Base-by-base conservation (phyloP, 2,329 filamentous ascomycete species). In the Colletotrichum truncatum region DNA sequence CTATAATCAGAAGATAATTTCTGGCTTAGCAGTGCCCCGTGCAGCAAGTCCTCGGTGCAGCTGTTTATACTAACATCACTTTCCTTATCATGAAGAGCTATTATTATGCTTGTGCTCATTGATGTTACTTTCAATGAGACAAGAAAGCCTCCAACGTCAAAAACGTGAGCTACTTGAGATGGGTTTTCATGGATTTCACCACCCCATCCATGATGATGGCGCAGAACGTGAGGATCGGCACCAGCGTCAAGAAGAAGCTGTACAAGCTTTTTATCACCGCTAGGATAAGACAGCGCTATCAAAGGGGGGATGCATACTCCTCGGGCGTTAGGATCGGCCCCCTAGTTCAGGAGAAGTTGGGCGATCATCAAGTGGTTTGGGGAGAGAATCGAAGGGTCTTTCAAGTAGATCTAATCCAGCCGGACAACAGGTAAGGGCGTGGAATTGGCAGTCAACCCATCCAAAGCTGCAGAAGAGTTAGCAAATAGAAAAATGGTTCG, bases 351-450 rank as follows among this genome's bases (percentile, higher is more conserved):
- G 38, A 28, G 21, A 43, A 43, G 39, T 21, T 43, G 12, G 21
- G 39, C 39, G 25, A 43, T 43, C 39, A 43, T 16, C 25, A 43
- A 9, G 39, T 21, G 39, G 11, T 21, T 30, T 71, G 1, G 77
- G 68, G 10, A 75, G 68, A 23, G 52, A 53, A 53, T 75, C 66
- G n/a, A 69, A 76, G 68, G 58, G 71, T 66, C 69, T 68, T 56
- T 58, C 58, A 12, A 43, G 10, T 3, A 23, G 14, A 16, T 25
- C 14, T 8, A 66, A 32, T 74, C 51, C 63, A 9, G 30, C 25
- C 14, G 54, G 64, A 26, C 70, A 71, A 6, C 26, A 43, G 3
- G 16, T 54, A 7, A 72, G 57, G 10, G 52, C 64, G 14, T 61
- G 56, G 38, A 72, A 67, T 18, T 72, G 70, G 53, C 66, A 71